A percentile compares a stretch with the other conserved stretches of the same genome.
Evolutionary conservation across 73 alveolate species (phyloP).

Genomic region (Paramecium sexaurelia): DNA sequence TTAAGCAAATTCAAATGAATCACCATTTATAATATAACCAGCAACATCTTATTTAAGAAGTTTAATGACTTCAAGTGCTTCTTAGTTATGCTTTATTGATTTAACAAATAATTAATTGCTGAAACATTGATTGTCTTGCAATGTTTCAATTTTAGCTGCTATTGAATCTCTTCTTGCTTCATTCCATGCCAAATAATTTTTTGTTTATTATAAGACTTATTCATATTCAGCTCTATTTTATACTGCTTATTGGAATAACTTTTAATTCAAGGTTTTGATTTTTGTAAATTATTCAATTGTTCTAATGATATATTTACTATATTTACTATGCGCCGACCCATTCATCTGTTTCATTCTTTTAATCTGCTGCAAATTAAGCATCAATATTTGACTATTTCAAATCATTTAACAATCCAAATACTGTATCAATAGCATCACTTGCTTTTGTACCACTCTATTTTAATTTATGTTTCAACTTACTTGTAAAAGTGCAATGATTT

Average conservation of each 20-base stretch:
- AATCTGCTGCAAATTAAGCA: conserved; percentile 46
- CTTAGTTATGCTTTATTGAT: conserved; percentile 18
- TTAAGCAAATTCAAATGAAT: conserved; percentile 15
- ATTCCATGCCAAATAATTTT: conserved; percentile 42
- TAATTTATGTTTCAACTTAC: background rate
- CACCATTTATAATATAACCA: conserved; percentile 29
- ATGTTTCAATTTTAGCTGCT: conserved; percentile 15
- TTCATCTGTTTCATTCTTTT: conserved; percentile 44
- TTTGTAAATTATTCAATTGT: conserved; percentile 32
- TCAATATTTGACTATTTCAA: conserved; percentile 21
- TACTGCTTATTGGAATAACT: background rate
- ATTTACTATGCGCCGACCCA: conserved; percentile 5
- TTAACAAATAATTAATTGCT: conserved; percentile 25
- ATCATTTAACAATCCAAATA: conserved; percentile 23
- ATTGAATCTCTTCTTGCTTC: conserved; percentile 1
- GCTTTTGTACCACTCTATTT: conserved; percentile 37
- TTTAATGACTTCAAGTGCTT: conserved; percentile 42
- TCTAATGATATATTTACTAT: background rate
- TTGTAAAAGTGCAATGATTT: conserved; percentile 18
- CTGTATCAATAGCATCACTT: conserved; percentile 54
- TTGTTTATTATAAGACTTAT: conserved; percentile 5
- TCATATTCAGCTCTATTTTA: conserved; percentile 11
- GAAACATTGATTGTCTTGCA: conserved; percentile 20
- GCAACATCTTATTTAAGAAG: conserved; percentile 46
- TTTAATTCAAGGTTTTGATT: background rate